These are phyloP conservation scores for Stemphylium beticola DNA, from an alignment of 2,329 filamentous ascomycete genomes.

Conservation along the genomic window DNA sequence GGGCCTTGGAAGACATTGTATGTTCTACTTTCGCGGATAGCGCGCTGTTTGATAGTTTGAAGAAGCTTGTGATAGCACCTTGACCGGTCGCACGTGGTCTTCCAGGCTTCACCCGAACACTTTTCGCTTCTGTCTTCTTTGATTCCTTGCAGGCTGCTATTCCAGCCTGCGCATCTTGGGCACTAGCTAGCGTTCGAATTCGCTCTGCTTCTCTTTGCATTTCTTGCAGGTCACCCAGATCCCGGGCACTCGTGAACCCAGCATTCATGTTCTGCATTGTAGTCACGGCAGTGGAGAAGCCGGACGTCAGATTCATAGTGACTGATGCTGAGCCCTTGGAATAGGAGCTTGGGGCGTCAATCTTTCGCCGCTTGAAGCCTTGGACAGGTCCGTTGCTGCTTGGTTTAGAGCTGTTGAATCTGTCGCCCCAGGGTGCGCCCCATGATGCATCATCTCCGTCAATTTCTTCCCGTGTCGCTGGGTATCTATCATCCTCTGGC, in stretches of 20 bases:
- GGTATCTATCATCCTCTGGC: conserved; percentile 46
- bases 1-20: conserved; percentile 1
- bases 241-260: conserved; percentile 50
- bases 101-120: conserved; percentile 20
- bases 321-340: conserved; percentile 20
- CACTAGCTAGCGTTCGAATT: conserved; percentile 30
- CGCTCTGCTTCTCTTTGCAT: conserved; percentile 49
- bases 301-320: conserved; percentile 41
- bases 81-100: conserved; percentile 55
- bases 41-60: conserved; percentile 44
- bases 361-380: conserved; percentile 36
- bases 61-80: conserved; percentile 61
- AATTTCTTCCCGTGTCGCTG: conserved; percentile 44
- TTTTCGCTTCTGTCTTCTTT: conserved; percentile 31
- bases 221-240: conserved; percentile 40
- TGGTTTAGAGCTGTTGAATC: conserved; percentile 5
- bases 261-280: conserved; percentile 26
- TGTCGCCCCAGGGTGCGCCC: conserved; percentile 19
- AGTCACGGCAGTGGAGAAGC: conserved; percentile 36
- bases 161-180: conserved; percentile 28
- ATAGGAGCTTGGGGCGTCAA: conserved; percentile 21
- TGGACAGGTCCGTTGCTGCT: conserved; percentile 11
- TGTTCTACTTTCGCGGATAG: conserved; percentile 20
- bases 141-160: conserved; percentile 33
- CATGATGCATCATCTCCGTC: conserved; percentile 36